These are phyloP conservation scores for Nicotiana noctiflora DNA, from an alignment of 257 asterid species.

Conservation along the genomic window DNA sequence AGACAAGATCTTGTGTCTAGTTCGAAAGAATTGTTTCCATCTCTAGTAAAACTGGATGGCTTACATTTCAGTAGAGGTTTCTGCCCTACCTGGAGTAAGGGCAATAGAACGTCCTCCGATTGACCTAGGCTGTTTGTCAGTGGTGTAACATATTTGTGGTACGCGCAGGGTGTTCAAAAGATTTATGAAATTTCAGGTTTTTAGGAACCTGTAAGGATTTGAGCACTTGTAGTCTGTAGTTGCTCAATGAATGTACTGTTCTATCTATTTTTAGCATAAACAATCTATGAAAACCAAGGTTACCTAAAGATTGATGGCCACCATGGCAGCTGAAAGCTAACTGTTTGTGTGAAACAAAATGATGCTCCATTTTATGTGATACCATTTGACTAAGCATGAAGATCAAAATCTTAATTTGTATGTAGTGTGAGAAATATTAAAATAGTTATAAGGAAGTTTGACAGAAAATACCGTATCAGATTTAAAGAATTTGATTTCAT, in stretches of 20 bases:
- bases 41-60: neutral
- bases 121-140: neutral
- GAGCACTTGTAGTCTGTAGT: neutral
- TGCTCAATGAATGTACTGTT: neutral
- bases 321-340: neutral
- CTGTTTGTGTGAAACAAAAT: neutral
- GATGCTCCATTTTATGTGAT: neutral
- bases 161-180: neutral
- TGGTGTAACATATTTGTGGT: slow-evolving; percentile 2
- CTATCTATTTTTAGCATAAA: neutral
- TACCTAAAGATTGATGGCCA: neutral
- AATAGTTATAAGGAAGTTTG: neutral
- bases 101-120: neutral
- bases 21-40: neutral
- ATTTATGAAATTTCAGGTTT: neutral
- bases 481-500: neutral
- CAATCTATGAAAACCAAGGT: neutral
- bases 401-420: neutral
- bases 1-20: neutral
- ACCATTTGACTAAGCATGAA: neutral
- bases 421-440: neutral
- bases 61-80: neutral
- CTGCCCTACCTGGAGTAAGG: slow-evolving; percentile 1
- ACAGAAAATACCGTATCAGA: neutral
- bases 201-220: neutral